Percentiles rank a stretch among this genome's conserved stretches.
These are phyloP conservation scores for Rubia balearica DNA, from an alignment of 305 asterid genomes.

Conservation along the genomic window DNA sequence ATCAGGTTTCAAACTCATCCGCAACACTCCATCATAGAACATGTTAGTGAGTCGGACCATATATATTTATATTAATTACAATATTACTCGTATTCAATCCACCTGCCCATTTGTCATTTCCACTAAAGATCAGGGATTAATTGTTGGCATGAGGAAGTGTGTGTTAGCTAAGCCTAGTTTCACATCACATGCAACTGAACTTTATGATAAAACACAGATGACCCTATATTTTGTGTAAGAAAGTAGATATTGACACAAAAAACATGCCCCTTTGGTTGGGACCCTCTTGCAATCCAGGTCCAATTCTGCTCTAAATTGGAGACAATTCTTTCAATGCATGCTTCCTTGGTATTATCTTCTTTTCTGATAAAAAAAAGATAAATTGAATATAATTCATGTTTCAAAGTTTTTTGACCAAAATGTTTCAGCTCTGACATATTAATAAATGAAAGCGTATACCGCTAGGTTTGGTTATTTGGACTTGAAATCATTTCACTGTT, in stretches of 20 bases:
- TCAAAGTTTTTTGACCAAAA: constrained; percentile 25
- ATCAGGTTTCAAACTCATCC: too few species aligned
- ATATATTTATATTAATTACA: too few species aligned
- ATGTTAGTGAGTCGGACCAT: too few species aligned
- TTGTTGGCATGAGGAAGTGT: neutral
- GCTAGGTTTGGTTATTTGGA: constrained; percentile 26
- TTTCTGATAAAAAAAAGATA: neutral
- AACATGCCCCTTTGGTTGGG: constrained; percentile 9
- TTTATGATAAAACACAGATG: neutral
- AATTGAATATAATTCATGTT: neutral
- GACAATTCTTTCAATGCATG: constrained; percentile 9
- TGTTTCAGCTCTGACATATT: constrained; percentile 27
- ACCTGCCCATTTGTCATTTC: too few species aligned
- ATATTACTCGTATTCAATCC: too few species aligned
- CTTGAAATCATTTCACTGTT: constrained; percentile 9
- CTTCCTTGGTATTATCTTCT: neutral
- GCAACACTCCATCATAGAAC: too few species aligned
- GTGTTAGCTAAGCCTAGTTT: neutral
- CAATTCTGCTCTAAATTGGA: constrained; percentile 2
- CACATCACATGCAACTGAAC: constrained; percentile 3
- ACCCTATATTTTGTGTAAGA: neutral
- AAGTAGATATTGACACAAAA: constrained; percentile 13
- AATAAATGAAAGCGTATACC: constrained; percentile 43
- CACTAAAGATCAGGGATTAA: too few species aligned
- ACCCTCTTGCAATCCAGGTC: constrained; percentile 10